phyloP scores from a whole-genome alignment of 768 basidiomycete species.

The Trametes elegans region DNA sequence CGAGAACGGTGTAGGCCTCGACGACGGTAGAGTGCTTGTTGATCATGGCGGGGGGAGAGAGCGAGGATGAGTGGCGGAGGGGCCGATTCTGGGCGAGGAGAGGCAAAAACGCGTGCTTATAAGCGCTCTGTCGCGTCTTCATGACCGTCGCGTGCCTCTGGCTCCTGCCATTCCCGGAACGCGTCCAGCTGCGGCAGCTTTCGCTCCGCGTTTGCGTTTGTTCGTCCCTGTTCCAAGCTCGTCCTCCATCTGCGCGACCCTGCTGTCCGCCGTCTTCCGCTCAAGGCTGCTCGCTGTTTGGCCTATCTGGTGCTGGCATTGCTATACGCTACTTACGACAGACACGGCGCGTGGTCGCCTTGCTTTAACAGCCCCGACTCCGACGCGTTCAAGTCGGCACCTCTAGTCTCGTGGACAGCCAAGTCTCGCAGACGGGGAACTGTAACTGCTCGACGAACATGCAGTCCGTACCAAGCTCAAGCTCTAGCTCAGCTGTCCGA shows the following conservation, averaged over 20 bases:
- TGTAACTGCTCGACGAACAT: background rate
- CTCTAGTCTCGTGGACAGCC: too few relatives aligned
- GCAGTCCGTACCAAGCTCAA: background rate
- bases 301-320: too few relatives aligned
- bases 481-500: background rate
- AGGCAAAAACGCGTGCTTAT: slow-evolving; percentile 12
- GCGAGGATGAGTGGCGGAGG: background rate
- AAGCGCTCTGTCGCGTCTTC: slow-evolving; percentile 15
- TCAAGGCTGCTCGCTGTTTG: too few relatives aligned
- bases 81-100: background rate
- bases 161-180: background rate
- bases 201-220: background rate
- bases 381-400: too few relatives aligned
- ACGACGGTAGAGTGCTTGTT: slow-evolving; percentile 32
- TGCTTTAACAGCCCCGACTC: too few relatives aligned
- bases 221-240: too few relatives aligned
- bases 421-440: too few relatives aligned
- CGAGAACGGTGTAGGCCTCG: slow-evolving; percentile 44
- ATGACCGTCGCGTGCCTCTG: slow-evolving; percentile 8
- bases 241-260: background rate
- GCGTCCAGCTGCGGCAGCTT: background rate
- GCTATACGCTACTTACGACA: too few relatives aligned
- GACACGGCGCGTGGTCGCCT: too few relatives aligned
- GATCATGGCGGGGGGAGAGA: slow-evolving; percentile 30
- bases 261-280: background rate